Percentiles rank a stretch among this genome's conserved stretches.
phyloP scores from a whole-genome alignment of 768 basidiomycete species.

The Leccinum truebloodii region DNA sequence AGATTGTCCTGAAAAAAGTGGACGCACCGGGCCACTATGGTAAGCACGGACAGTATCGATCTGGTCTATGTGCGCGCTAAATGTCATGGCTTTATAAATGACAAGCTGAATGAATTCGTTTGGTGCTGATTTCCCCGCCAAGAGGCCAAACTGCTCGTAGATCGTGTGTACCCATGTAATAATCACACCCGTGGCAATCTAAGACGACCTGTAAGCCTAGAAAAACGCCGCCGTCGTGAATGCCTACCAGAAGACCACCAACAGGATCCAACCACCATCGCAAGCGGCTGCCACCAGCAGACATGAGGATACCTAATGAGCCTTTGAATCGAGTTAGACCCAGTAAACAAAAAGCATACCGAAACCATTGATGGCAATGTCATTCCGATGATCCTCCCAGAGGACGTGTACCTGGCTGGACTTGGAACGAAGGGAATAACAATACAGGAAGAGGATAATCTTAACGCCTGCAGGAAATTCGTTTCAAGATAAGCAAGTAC shows the following conservation, averaged over 20 bases:
- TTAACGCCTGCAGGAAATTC: conserved; percentile 65
- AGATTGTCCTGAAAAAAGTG: background rate
- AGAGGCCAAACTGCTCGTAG: conserved; percentile 76
- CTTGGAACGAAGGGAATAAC: conserved; percentile 70
- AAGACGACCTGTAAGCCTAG: conserved; percentile 1
- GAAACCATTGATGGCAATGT: conserved; percentile 81
- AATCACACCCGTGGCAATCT: conserved; percentile 84
- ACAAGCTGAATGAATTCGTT: conserved; percentile 89
- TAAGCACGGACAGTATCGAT: conserved; percentile 94
- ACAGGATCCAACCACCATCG: conserved; percentile 84
- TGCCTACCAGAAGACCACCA: conserved; percentile 70
- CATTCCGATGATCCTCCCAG: conserved; percentile 97
- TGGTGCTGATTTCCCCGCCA: conserved; percentile 92
- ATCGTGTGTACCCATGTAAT: conserved; percentile 75
- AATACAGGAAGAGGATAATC: conserved; percentile 84
- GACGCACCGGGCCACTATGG: conserved; percentile 76
- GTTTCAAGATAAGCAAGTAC: background rate
- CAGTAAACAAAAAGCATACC: conserved; percentile 41
- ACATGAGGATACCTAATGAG: conserved; percentile 75
- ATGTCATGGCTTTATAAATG: conserved; percentile 88
- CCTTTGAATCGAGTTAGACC: background rate
- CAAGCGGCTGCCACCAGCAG: conserved; percentile 76
- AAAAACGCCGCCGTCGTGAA: conserved; percentile 2
- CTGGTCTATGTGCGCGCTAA: conserved; percentile 80
- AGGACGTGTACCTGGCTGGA: conserved; percentile 94